phyloP scores from a whole-genome alignment of 1,284 basidiomycete species.

The Puccinia horiana region DNA sequence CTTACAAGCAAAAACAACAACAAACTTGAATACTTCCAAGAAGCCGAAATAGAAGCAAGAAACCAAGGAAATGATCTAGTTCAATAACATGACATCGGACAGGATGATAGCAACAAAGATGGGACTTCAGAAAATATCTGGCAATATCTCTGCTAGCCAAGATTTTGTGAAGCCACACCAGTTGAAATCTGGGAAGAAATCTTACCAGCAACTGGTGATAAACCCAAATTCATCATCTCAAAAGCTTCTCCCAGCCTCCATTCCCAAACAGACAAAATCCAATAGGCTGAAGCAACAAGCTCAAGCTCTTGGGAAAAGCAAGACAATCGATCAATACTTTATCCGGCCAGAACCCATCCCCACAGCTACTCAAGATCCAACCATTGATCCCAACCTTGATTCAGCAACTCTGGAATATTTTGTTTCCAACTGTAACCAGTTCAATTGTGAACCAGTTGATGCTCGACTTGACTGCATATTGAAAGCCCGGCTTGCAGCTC shows the following conservation, averaged over 20 bases:
- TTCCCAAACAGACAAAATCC: conserved; percentile 12
- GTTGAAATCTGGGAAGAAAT: conserved; percentile 6
- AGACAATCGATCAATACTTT: no score
- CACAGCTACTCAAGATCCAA: not conserved
- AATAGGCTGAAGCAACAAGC: not conserved
- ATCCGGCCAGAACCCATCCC: not conserved
- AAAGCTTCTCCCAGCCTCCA: not conserved
- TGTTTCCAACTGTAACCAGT: not conserved
- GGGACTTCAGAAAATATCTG: not conserved
- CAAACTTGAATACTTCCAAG: no score
- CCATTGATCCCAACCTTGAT: not conserved
- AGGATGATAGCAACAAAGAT: not conserved
- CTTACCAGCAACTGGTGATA: not conserved
- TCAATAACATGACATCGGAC: not conserved
- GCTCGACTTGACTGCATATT: not conserved
- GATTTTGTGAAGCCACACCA: not conserved
- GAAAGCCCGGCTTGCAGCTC: not conserved
- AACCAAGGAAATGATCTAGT: conserved; percentile 8
- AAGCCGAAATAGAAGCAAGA: conserved; percentile 7
- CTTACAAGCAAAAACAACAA: no score
- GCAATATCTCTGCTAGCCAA: not conserved
- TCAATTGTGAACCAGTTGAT: no score
- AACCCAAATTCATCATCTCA: not conserved
- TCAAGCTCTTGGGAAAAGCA: no score
- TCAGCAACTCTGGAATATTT: not conserved